Evolutionary conservation across 73 alveolate genomes (phyloP).

Genomic region (Tetrahymena malaccensis): DNA sequence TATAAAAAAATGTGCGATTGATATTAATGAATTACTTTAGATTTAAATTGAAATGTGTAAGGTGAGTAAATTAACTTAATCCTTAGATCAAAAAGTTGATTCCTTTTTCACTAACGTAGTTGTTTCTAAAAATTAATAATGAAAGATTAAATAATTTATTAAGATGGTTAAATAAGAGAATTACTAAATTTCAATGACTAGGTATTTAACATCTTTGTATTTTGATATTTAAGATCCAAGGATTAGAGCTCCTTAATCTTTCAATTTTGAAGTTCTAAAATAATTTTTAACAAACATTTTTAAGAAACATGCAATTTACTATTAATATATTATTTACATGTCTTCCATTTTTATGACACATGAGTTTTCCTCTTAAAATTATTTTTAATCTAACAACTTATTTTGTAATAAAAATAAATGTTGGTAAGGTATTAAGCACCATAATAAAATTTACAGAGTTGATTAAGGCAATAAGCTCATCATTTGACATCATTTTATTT

Average conservation of each 20-base stretch:
- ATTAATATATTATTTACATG: neutral
- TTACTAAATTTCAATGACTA: neutral
- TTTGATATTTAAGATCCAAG: neutral
- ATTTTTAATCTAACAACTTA: neutral
- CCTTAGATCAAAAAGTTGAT: too few relatives aligned
- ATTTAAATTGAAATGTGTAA: neutral
- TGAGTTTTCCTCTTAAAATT: neutral
- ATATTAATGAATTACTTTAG: neutral
- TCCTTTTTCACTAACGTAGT: neutral
- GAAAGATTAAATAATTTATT: neutral
- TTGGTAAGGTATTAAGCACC: too few relatives aligned
- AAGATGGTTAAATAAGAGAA: neutral
- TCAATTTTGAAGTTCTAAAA: neutral
- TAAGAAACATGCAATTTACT: neutral
- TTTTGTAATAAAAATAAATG: too few relatives aligned
- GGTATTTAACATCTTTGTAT: neutral
- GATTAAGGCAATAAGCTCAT: neutral
- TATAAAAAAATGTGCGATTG: neutral
- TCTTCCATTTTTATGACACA: neutral
- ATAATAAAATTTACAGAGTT: neutral
- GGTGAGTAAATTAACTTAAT: neutral
- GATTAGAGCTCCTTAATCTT: neutral
- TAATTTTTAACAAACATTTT: neutral
- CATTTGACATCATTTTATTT: neutral
- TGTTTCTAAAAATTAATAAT: neutral